Evolutionary conservation across 2,329 filamentous ascomycete genomes (phyloP), one percentile per base, ranked within the genome.

Genomic region (Colletotrichum musae): DNA sequence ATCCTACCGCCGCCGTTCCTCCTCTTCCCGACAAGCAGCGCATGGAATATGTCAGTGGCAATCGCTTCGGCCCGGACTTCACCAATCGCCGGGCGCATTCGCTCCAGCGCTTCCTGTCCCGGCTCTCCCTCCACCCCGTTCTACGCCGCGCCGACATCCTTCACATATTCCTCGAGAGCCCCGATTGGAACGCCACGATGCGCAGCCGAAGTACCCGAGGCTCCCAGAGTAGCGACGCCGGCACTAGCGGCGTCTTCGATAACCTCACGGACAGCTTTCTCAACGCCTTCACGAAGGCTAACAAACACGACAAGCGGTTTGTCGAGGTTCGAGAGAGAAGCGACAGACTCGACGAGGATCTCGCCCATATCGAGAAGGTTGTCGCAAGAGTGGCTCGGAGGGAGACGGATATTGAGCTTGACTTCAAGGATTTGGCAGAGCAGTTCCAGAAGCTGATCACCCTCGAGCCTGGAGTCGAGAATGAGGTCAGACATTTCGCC

Each of bases 171-270:
- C 89, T 99, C 72, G 96, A 99, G 81, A 95, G 92, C 68, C 89
- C 88, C 28, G 96, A 99, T 80, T 99, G 96, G 96, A 98, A 99
- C 80, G 93, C 94, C 41, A 95, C 94, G 54, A 98, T 99, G 95
- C 91, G 91, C 75, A 89, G 90, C 73, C 90, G 94, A 56, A 89
- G 92, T 12, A 87, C 89, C 59, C 88, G 95, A 54, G 88, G 86
- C 32, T 88, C 90, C 70, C 86, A 83, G 52, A 74, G 81, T 32
- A 81, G 81, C 78, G 76, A 87, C 73, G 75, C 85, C 73, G 77
- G 81, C 74, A 86, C 86, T 28, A 87, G 87, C 13, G 92, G 94
- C 47, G 94, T 98, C 51, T 96, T 99, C 75, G 96, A 99, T 78
- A 95, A 93, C 75, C 94, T 98, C 77, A 94, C 96, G 48, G 96